Conservation (phyloP, 148 eudicot species). For the Dianthus caryophyllus region DNA sequence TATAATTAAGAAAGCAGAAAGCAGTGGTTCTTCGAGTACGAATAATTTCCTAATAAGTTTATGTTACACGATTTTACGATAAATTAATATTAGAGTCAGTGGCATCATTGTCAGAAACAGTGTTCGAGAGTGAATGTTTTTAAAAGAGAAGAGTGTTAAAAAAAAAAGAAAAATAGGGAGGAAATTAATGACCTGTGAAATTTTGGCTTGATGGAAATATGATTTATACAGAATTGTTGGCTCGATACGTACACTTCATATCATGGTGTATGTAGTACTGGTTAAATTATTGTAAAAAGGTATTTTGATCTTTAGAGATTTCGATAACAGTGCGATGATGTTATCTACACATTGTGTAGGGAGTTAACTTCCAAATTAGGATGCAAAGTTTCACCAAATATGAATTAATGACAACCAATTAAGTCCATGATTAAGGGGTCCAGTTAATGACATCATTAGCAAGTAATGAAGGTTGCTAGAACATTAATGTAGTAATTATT, state of each 20-base stretch:
- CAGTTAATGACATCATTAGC: conserved; percentile 22
- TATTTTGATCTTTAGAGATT: background rate
- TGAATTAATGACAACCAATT: conserved; percentile 11
- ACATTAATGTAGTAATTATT: background rate
- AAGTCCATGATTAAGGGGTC: conserved; percentile 25
- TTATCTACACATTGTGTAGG: background rate
- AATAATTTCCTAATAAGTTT: too few species aligned
- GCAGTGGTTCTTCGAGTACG: too few species aligned
- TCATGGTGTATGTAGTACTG: background rate
- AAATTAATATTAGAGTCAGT: too few species aligned
- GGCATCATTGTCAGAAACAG: too few species aligned
- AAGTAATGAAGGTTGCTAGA: conserved; percentile 12
- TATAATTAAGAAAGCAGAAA: too few species aligned
- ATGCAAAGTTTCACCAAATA: conserved; percentile 9
- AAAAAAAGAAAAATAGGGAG: too few species aligned
- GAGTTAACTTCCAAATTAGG: conserved; percentile 17
- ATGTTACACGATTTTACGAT: too few species aligned
- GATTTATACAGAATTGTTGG: background rate
- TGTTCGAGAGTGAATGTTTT: too few species aligned
- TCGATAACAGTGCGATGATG: conserved; percentile 2
- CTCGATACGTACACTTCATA: background rate
- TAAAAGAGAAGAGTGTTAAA: too few species aligned
- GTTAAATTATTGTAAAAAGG: background rate
- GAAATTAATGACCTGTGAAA: too few species aligned
- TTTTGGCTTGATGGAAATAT: too few species aligned